These are phyloP conservation scores for Glycine soja DNA, from an alignment of 306 rosid genomes.

Conservation along the genomic window DNA sequence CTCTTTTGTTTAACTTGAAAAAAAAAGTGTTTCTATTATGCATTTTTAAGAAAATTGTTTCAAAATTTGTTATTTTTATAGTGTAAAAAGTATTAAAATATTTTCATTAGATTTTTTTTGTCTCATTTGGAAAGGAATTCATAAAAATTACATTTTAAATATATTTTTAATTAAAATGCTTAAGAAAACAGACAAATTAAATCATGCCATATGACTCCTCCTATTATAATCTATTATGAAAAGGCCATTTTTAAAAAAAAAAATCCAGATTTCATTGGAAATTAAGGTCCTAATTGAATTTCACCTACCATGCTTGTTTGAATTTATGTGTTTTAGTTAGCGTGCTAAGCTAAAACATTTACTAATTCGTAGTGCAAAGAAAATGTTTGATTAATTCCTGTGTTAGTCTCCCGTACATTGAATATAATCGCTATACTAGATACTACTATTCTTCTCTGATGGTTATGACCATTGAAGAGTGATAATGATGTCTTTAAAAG, in stretches of 20 bases:
- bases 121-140: background rate
- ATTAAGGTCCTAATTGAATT: background rate
- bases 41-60: background rate
- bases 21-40: too few relatives aligned
- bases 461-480: background rate
- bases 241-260: too few relatives aligned
- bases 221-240: background rate
- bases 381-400: background rate
- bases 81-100: too few relatives aligned
- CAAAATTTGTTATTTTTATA: too few relatives aligned
- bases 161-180: too few relatives aligned
- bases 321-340: background rate
- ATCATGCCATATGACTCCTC: background rate
- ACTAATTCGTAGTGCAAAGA: background rate
- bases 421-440: background rate
- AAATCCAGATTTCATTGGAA: too few relatives aligned
- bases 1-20: too few relatives aligned
- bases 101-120: too few relatives aligned
- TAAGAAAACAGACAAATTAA: too few relatives aligned
- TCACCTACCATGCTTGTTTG: background rate
- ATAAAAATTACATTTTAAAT: too few relatives aligned
- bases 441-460: background rate
- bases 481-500: background rate
- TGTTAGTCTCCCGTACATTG: background rate
- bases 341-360: background rate